Evolutionary conservation across 2,329 filamentous ascomycete genomes (phyloP).

Genomic region (Colletotrichum lini): DNA sequence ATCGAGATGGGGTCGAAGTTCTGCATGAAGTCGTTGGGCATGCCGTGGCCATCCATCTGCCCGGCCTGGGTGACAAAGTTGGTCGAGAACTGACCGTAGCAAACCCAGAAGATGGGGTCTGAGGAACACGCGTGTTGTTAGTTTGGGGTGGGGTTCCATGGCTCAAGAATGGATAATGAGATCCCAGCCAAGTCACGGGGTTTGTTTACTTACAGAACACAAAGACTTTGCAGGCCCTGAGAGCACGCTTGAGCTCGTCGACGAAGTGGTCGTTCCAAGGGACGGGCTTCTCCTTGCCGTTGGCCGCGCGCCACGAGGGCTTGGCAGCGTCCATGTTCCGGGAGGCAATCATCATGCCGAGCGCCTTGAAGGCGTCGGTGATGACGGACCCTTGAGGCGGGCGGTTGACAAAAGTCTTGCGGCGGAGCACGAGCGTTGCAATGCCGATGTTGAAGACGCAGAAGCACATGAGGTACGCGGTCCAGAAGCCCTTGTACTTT

Average conservation of each 20-base stretch:
- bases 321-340: conserved; percentile 73
- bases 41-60: conserved; percentile 71
- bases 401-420: conserved; percentile 65
- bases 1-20: conserved; percentile 80
- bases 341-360: conserved; percentile 56
- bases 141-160: too few relatives aligned
- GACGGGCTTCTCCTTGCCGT: conserved; percentile 58
- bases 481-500: conserved; percentile 77
- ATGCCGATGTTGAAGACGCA: conserved; percentile 72
- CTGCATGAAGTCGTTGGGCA: conserved; percentile 79
- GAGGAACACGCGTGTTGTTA: not conserved
- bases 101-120: conserved; percentile 76
- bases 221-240: conserved; percentile 81
- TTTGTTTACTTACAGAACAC: conserved; percentile 62
- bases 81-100: conserved; percentile 77
- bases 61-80: conserved; percentile 76
- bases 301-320: conserved; percentile 72
- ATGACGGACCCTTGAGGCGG: conserved; percentile 75
- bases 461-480: conserved; percentile 71
- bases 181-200: too few relatives aligned
- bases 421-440: conserved; percentile 47
- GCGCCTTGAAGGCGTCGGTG: conserved; percentile 71
- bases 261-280: conserved; percentile 80
- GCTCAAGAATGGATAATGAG: too few relatives aligned
- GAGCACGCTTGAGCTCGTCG: conserved; percentile 77